Base-by-base conservation (phyloP, 2,329 filamentous ascomycete species). In the Hypoxylon sp. region DNA sequence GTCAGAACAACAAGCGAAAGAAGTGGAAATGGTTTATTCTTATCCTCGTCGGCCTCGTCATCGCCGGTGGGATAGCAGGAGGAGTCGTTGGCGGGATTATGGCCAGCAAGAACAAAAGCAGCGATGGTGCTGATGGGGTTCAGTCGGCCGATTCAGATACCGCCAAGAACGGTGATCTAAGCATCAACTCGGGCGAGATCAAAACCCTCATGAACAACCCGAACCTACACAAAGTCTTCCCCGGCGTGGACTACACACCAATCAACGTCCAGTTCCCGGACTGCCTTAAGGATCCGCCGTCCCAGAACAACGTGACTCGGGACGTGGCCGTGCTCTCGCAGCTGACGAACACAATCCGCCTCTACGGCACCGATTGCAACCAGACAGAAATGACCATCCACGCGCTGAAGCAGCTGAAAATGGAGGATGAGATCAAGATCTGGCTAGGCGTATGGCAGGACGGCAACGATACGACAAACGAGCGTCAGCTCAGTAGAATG, bases 371-470 rank as follows among this genome's bases (percentile, higher is more conserved):
- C 8, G 93, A 97, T 74, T 97, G 93, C 79, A 97, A 97, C 72
- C 93, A 97, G 73, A 97, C 93, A 0, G 83, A 96, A 71, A 94
- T 97, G 89, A 83, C 95, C 1, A 76, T 97, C 6, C 87, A 94
- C 63, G 87, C 92, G 13, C 87, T 97, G 62, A 78, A 89, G 49
- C 80, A 80, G 40, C 79, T 97, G 8, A 78, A 87, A 42, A 75
- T 97, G 62, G 80, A 88, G 45, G 78, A 82, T 48, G 77, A 76
- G 1, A 84, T 96, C 76, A 96, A 95, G 71, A 78, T 97, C 56
- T 97, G 93, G 93, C 77, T 97, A 32, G 93, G 93, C 11, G 92
- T 97, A 3, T 97, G 92, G 90, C 87, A 96, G 56, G 91, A 94
- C 67, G 80, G 76, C 47, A 96, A 97, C 70, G 70, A 76, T 6